A percentile compares a stretch with the other conserved stretches of the same genome.
These are phyloP conservation scores for Arthroderma sp. DNA, from an alignment of 2,329 filamentous ascomycete species.

Conservation along the genomic window DNA sequence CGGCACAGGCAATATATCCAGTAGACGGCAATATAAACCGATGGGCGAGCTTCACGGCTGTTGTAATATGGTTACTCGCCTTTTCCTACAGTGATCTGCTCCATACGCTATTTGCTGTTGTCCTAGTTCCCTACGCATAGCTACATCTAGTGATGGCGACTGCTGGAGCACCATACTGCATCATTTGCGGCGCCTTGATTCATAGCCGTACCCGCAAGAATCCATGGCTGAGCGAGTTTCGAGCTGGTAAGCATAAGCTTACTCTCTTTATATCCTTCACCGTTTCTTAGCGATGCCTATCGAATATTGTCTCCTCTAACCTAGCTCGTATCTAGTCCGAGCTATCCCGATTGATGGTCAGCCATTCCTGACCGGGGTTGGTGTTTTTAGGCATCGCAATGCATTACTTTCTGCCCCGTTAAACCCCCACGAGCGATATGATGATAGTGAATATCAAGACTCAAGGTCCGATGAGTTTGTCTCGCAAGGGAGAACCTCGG, in stretches of 20 bases:
- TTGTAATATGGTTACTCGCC: not conserved
- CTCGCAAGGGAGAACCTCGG: slow-evolving; percentile 7
- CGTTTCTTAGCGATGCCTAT: not conserved
- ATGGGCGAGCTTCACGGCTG: not conserved
- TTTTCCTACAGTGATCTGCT: not conserved
- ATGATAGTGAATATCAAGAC: slow-evolving; percentile 9
- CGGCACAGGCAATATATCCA: not conserved
- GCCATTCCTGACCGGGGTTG: slow-evolving; percentile 16
- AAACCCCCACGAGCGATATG: slow-evolving; percentile 8
- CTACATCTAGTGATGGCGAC: not conserved
- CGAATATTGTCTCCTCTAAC: too few species aligned
- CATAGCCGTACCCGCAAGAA: slow-evolving; percentile 5
- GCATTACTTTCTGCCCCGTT: slow-evolving; percentile 9
- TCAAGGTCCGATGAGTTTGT: slow-evolving; percentile 11
- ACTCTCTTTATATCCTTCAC: not conserved
- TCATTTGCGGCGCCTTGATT: slow-evolving; percentile 14
- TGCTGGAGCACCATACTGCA: slow-evolving; percentile 1
- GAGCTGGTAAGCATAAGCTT: slow-evolving; percentile 11
- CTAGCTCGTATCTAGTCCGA: slow-evolving; percentile 11
- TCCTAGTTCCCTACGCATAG: not conserved
- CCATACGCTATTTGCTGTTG: not conserved
- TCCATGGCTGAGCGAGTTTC: slow-evolving; percentile 12
- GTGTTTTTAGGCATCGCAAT: slow-evolving; percentile 5
- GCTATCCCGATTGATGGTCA: slow-evolving; percentile 9
- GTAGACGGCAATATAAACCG: not conserved